Conservation (phyloP, 768 basidiomycete species). For the Boletus tomentosulus region DNA sequence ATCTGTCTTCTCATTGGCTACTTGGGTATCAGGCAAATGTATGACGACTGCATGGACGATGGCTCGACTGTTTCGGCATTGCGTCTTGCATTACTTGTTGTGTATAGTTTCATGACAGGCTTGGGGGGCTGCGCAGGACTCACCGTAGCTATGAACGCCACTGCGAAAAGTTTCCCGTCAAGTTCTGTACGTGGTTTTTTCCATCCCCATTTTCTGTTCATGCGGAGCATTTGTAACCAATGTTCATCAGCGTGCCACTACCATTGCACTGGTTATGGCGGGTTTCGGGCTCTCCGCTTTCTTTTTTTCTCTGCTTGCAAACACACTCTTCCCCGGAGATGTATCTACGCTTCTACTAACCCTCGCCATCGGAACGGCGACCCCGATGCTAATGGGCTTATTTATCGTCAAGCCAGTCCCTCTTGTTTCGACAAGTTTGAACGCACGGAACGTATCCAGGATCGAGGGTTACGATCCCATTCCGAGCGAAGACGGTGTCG, state of each 20-base stretch:
- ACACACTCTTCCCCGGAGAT: conserved; percentile 68
- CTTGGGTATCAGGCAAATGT: conserved; percentile 65
- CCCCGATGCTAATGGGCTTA: conserved; percentile 77
- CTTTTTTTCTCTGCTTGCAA: conserved; percentile 76
- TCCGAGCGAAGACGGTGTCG: conserved; percentile 12
- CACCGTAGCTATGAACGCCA: conserved; percentile 65
- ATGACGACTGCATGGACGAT: conserved; percentile 46
- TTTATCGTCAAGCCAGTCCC: conserved; percentile 69
- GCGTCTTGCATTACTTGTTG: conserved; percentile 48
- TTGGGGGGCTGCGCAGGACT: conserved; percentile 72
- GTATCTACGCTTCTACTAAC: conserved; percentile 73
- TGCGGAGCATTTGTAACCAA: background rate
- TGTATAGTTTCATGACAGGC: conserved; percentile 71
- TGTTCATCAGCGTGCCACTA: conserved; percentile 57
- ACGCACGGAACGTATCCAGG: background rate
- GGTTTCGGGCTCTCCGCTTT: conserved; percentile 92
- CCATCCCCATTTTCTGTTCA: background rate
- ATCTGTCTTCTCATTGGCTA: conserved; percentile 68
- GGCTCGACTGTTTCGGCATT: conserved; percentile 37
- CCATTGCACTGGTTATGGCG: conserved; percentile 77
- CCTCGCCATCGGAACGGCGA: conserved; percentile 71
- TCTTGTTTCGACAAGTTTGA: conserved; percentile 36
- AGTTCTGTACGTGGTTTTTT: conserved; percentile 46
- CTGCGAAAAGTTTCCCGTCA: conserved; percentile 83
- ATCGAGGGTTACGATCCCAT: conserved; percentile 20